Base-by-base conservation (phyloP, 129 eudicot species). In the Kitagawia praeruptora region DNA sequence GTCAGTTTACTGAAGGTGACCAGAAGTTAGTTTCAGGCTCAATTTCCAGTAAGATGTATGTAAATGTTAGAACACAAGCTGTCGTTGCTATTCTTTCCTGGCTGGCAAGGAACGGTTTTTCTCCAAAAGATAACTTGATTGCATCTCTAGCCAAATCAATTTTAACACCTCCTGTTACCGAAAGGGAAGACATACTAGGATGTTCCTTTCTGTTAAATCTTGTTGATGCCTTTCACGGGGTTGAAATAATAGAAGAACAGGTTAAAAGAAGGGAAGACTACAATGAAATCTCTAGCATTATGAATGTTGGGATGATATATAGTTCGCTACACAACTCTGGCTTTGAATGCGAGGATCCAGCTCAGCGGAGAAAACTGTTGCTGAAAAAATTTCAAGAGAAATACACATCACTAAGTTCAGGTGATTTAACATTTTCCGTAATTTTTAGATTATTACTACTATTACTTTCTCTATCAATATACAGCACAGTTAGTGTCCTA, bases 221-320 rank as follows among this genome's bases (percentile, higher is more conserved):
- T 28, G 75, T 84, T 48, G 98, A 96, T 80, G 97, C 97, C 66
- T 86, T 90, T 75, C 85, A 87, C 74, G 99, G 99, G 79, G 99
- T 93, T 72, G 97, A 92, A 84, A 78, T 90, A 61, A 89, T 96
- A 74, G 99, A 96, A 84, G 90, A 88, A 71, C 87, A 92, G 75
- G 89, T 96, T 82, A 88, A 58, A 80, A 81, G 63, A 53, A 90
- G 99, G 83, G 86, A 83, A 27, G 85, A 89, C 25, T 96, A 96
- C 66, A 78, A 86, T 78, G 98, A 96, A 85, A 87, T 88, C 63
- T 87, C 88, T 79, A 96, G 98, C 86, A 88, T 96, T 83, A 96
- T 92, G 99, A 91, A 90, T 84, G 85, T 90, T 19, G 99, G 99
- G 79, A 88, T 96, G 96, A 85, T 89, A n/a, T 96, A 96, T 84